Evolutionary conservation across 768 basidiomycete species (phyloP), one percentile per base, ranked within the genome.

Genomic region (Suillus sp.): DNA sequence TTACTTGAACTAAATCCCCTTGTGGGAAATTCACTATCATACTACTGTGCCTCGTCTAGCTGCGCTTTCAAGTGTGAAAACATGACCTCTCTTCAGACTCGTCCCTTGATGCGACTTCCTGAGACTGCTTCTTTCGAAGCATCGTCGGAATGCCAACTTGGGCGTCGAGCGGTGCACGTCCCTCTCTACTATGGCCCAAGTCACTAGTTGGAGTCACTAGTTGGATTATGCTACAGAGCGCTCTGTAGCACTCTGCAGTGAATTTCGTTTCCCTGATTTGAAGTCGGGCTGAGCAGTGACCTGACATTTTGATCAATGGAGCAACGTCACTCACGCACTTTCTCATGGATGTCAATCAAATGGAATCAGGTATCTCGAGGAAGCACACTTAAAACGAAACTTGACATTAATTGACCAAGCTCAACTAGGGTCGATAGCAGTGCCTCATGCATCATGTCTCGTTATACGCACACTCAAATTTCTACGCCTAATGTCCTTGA

Each of bases 291-390:
- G 20, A 11, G 32, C 5, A 13, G 20, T 53, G 25, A 27, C 54
- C 14, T 22, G 35, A 16, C 14, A 5, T 37, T 37, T 14, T 56
- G 54, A 37, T 37, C 22, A 37, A 25, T 22, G 37, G 9, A 7
- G 10, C 25, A 56, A 57, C 37, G 16, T 27, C 37, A 57, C 18
- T 11, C 37, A 14, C 8, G 8, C 22, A 9, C 14, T 38, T 57
- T 57, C 56, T 40, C 56, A 57, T 57, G 56, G 11, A 40, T 57
- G 55, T 57, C 55, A 57, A 56, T 38, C 37, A 25, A 48, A 56
- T 25, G 37, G 38, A 25, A 38, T 16, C 27, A 56, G 2, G 25
- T 38, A 18, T 27, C 56, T 57, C 38, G 38, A 57, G 25, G 35
- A 56, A 25, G 34, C 55, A 38, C 22, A 37, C 10, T n/a, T 22